These are phyloP conservation scores for Globisporangium middletonii DNA, from an alignment of 352 stramenopile species.

Conservation along the genomic window DNA sequence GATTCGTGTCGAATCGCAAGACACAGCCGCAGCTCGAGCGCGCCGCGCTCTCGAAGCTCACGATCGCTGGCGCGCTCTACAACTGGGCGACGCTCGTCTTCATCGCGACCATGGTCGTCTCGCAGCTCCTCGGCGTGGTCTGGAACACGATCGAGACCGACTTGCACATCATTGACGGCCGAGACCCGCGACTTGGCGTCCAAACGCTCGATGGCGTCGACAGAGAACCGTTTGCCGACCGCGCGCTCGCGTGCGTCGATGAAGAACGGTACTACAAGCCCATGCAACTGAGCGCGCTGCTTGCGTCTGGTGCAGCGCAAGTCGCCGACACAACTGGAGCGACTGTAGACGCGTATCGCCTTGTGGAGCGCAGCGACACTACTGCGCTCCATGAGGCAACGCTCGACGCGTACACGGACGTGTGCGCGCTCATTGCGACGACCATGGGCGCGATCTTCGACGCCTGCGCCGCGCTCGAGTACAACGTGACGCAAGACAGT, in stretches of 20 bases:
- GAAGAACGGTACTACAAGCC: constrained; percentile 14
- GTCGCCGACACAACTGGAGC: not conserved
- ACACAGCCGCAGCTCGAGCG: not conserved
- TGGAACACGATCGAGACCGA: constrained; percentile 10
- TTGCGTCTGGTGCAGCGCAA: too few species aligned
- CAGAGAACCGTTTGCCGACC: constrained; percentile 10
- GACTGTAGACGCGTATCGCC: constrained; percentile 8
- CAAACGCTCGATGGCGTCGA: constrained; percentile 1
- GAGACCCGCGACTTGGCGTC: too few species aligned
- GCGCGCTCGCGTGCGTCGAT: constrained; percentile 5
- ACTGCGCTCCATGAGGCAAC: constrained; percentile 9
- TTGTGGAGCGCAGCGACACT: constrained; percentile 11
- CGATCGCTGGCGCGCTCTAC: constrained; percentile 2
- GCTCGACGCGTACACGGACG: constrained; percentile 7
- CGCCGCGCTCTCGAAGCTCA: too few species aligned
- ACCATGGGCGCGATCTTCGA: constrained; percentile 11
- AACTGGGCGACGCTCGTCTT: constrained; percentile 10
- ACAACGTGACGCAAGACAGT: constrained; percentile 19
- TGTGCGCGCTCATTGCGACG: too few species aligned
- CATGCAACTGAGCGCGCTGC: constrained; percentile 2
- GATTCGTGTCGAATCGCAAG: too few species aligned
- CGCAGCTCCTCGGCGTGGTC: constrained; percentile 11
- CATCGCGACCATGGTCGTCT: constrained; percentile 7
- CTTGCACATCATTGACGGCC: not conserved
- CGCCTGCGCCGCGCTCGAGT: constrained; percentile 18